Evolutionary conservation across 75 land plant genomes (phyloP), one percentile per base, ranked within the genome.

Genomic region (Larix kaempferi): DNA sequence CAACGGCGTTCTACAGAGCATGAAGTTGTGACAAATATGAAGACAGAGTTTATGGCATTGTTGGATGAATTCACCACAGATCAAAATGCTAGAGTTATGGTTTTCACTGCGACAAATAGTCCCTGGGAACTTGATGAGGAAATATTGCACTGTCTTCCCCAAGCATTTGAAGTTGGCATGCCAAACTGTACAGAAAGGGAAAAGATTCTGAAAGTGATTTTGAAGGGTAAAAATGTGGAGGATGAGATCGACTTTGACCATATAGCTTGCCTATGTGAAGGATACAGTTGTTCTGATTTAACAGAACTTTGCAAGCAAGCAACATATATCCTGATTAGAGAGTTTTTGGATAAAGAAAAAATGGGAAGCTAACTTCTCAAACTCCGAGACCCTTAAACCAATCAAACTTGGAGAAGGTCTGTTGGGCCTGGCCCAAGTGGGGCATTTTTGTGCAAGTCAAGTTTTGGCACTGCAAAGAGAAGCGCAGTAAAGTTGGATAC

Each of bases 61-160:
- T 87, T 87, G 88, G 89, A 85, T 81, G 87, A 87, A 14, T 85
- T 87, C 61, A 87, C 89, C 35, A 87, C 88, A 39, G 88, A 87
- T 74, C 89, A 87, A 56, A 82, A 81, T 82, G 89, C 88, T 6
- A 75, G 88, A 73, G 88, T 86, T 65, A 85, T 87, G 89, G 88
- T 87, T 59, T 73, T 87, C 23, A 84, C 89, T 72, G 88, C 88
- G 49, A 87, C 88, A 15, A 87, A 87, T 58, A 85, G 89, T 79
- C 88, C 88, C 8, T 85, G 81, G 81, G 89, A 87, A 73, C 81
- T 87, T 15, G 89, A 87, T 63, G 89, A 87, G 58, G 89, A 88
- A 56, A 87, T 87, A 21, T 59, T 85, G 71, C 80, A 84, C 15
- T 79, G 88, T 14, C 76, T 87, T 39, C 89, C 89, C 22, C 84